Conservation (phyloP, 495 filamentous ascomycete genomes). For the Talaromyces thailandensis region DNA sequence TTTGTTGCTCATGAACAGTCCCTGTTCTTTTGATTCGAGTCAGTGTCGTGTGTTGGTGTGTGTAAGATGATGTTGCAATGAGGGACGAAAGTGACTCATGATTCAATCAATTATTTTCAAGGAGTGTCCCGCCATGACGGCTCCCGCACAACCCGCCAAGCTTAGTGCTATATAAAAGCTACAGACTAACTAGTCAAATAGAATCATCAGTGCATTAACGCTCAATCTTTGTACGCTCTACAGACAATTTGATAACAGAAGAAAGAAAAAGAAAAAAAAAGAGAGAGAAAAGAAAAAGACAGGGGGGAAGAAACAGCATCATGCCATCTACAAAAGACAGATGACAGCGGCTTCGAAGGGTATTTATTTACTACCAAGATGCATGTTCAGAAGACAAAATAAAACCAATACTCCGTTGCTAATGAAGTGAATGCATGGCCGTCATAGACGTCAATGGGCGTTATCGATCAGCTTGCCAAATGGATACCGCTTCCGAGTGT, state of each 20-base stretch:
- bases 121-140: not conserved
- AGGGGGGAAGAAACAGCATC: not conserved
- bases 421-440: not conserved
- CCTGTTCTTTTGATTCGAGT: too few relatives aligned
- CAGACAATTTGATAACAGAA: slow-evolving; percentile 16
- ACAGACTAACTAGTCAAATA: not conserved
- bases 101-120: not conserved
- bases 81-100: not conserved
- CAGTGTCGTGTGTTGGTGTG: too few relatives aligned
- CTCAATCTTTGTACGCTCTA: not conserved
- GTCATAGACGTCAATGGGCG: not conserved
- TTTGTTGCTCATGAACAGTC: too few relatives aligned
- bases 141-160: not conserved
- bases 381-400: not conserved
- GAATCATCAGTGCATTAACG: not conserved
- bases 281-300: slow-evolving; percentile 8
- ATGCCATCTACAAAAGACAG: not conserved
- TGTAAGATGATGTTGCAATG: not conserved
- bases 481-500: slow-evolving; percentile 22
- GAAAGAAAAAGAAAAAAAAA: slow-evolving; percentile 10
- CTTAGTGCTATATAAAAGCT: not conserved
- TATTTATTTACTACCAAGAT: not conserved
- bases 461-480: slow-evolving; percentile 27
- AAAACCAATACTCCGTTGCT: not conserved
- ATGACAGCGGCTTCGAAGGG: slow-evolving; percentile 4